Evolutionary conservation across 371 early-diverging fungal species (phyloP), one percentile per base, ranked within the genome.

Genomic region (Dichotomocladium elegans): DNA sequence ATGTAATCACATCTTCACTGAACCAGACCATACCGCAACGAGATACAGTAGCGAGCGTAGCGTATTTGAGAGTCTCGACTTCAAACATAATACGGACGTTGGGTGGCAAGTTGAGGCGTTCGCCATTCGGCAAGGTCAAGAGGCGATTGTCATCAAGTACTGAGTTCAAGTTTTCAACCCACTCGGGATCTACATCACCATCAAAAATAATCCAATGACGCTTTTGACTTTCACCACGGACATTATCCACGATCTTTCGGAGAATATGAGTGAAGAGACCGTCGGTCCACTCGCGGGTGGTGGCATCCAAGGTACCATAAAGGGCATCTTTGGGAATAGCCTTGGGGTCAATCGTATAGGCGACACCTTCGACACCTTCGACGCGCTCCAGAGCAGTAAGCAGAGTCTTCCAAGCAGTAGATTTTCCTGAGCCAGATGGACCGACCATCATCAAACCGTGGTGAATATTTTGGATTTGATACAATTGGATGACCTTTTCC

Each of bases 11-110:
- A 57, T 93, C 92, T 51, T 91, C 90, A 60, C 92, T 91, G 71
- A 97, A 96, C 96, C 98, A 98, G 24, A 99, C 95, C 96, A 99
- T 98, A 71, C 99, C 99, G 74, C 99, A 98, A 46, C 99, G 93
- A 79, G 92, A 91, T 27, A 99, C 95, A 0, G 99, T 99, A 41
- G 99, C 99, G 27, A 95, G 82, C 0, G 99, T 99, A 9, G 99
- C 98, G 47, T 97, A 93, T 53, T 89, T 85, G 50, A 99, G 77
- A 21, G 91, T 90, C 55, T 98, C 97, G n/a, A 98, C 98, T 77
- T 99, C 99, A 74, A 99, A 99, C 92, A 99, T 89, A 57, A 99
- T 92, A 40, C 96, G 90, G 12, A 98, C 96, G 62, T 98, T 98
- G 6, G 89, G 82, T 25, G 98, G 97, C 34, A 99, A 74, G 33